These are phyloP conservation scores for Salix suchowensis DNA, from an alignment of 345 rosid genomes.

Conservation along the genomic window DNA sequence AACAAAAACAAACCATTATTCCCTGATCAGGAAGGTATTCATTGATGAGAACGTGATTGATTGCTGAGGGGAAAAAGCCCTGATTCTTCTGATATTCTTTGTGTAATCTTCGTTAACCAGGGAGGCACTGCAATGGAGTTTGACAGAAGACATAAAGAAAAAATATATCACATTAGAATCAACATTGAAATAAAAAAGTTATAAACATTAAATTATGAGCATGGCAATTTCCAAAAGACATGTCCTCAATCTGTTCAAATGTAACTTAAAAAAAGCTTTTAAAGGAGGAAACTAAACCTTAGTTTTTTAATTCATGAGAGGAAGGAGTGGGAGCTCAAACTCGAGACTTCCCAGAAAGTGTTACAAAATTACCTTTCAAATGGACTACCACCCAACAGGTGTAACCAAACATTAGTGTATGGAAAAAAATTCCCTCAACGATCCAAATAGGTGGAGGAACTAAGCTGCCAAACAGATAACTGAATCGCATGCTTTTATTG, in stretches of 20 bases:
- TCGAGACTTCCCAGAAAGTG: no score
- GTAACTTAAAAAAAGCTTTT: not conserved
- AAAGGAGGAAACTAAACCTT: no score
- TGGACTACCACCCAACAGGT: no score
- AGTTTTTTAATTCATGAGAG: no score
- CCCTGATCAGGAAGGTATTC: slow-evolving; percentile 86
- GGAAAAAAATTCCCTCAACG: not conserved
- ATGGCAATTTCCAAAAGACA: not conserved
- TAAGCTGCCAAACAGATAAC: no score
- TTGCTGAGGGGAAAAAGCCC: slow-evolving; percentile 62
- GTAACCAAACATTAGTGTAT: no score
- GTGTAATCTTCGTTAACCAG: slow-evolving; percentile 59
- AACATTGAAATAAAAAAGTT: not conserved
- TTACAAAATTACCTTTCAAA: no score
- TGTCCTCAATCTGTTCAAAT: not conserved
- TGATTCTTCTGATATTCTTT: slow-evolving; percentile 55
- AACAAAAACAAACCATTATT: slow-evolving; percentile 53
- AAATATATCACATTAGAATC: not conserved
- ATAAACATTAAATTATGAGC: not conserved
- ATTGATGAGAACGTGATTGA: slow-evolving; percentile 86
- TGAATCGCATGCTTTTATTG: not conserved
- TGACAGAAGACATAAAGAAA: slow-evolving; percentile 3
- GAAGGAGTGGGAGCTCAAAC: no score
- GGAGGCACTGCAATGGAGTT: slow-evolving; percentile 60
- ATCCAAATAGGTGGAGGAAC: not conserved